Base-by-base conservation (phyloP, 176 grass and related monocot genomes). In the Carex littledalei region DNA sequence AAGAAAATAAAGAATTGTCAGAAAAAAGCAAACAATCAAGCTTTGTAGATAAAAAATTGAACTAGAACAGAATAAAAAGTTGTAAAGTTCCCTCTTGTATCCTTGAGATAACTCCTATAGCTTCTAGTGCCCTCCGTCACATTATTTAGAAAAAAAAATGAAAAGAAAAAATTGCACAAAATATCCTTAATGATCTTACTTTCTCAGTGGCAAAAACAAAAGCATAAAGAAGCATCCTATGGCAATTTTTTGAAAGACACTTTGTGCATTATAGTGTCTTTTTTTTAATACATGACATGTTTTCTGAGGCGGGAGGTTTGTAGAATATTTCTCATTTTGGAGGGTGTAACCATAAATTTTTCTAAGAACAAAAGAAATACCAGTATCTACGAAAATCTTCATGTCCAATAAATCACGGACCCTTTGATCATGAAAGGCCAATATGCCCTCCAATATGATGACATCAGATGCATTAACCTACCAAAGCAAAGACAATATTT, bases 401-500 rank as follows among this genome's bases (percentile, higher is more conserved):
- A 99, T 99, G 72, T 99, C 93, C 93, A 99, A 94, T 81, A 95
- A 87, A 84, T 99, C 86, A 49, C 93, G 96, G 54, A 99, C 93
- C 82, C 88, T 89, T 86, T 91, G 89, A 37, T 99, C 96, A 86
- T 99, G 96, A 67, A 99, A 99, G 52, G 95, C 93, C 88, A 99
- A 88, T 89, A 99, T 99, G 24, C 96, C 96, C 72, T 99, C 96
- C 90, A 99, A 92, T 85, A 99, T 99, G 43, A 99, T 95, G 59
- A 99, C 96, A 92, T 99, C 93, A 69, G 96, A 99, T 87, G 89
- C 93, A 87, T 99, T 99, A 62, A 99, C 96, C 96, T 99, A 84
- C 14, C 50, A 90, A 87, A 89, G 21, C 18, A 82, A 45, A 50
- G 6, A 82, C 12, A 82, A 82, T 59, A 62, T 6, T 47, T 26